phyloP scores from a whole-genome alignment of 2,329 filamentous ascomycete genomes.

The Scedosporium dehoogii region DNA sequence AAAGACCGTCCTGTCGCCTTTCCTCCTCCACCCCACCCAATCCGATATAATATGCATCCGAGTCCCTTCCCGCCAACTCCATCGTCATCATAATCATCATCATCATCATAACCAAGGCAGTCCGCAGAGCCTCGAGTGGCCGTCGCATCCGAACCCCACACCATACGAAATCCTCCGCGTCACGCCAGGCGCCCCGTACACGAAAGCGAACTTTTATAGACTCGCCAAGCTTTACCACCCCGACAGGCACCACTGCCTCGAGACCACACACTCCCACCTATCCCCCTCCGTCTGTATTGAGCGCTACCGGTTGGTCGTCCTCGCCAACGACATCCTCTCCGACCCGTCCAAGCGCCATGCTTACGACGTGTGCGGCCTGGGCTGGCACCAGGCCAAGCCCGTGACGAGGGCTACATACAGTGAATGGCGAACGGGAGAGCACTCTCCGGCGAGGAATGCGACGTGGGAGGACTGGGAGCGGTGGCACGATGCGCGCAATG shows the following conservation, averaged over 20 bases:
- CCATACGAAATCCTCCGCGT: constrained; percentile 81
- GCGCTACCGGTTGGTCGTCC: constrained; percentile 79
- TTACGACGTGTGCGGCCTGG: constrained; percentile 74
- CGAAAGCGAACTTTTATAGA: constrained; percentile 76
- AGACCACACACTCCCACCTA: constrained; percentile 10
- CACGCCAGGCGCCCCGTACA: constrained; percentile 52
- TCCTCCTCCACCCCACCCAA: not conserved
- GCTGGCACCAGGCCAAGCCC: constrained; percentile 61
- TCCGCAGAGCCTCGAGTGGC: constrained; percentile 27
- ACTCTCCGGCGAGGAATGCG: constrained; percentile 56
- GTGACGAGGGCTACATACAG: constrained; percentile 28
- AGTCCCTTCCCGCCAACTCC: not conserved
- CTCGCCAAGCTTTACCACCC: constrained; percentile 96
- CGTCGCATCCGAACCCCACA: constrained; percentile 46
- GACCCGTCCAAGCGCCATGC: constrained; percentile 67
- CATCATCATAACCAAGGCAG: not conserved
- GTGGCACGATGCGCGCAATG: constrained; percentile 52
- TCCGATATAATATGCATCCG: not conserved
- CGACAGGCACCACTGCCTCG: constrained; percentile 36
- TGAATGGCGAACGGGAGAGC: constrained; percentile 32
- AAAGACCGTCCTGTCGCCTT: not conserved
- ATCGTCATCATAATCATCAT: not conserved
- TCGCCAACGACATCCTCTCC: constrained; percentile 80
- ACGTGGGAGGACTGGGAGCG: constrained; percentile 98
- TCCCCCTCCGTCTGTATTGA: constrained; percentile 46